Evolutionary conservation across 345 rosid species (phyloP).

Genomic region (Luvunga scandens): DNA sequence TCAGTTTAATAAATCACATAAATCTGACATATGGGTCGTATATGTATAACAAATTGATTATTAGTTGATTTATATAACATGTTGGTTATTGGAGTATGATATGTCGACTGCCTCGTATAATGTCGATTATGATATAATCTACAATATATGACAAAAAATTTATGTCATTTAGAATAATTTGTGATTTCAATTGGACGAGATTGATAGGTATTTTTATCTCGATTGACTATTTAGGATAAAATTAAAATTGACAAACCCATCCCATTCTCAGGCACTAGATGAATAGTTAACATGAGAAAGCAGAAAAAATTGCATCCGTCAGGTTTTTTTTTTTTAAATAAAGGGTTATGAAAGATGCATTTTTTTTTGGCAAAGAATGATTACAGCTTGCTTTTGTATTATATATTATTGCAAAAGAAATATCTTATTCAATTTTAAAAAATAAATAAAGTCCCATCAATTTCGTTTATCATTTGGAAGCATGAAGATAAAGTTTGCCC

Average conservation of each 20-base stretch:
- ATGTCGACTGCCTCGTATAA: too few relatives aligned
- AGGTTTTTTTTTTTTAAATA: too few relatives aligned
- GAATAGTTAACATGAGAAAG: too few relatives aligned
- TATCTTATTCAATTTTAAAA: not conserved
- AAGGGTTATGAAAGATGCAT: not conserved
- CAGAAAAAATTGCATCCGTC: too few relatives aligned
- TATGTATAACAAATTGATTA: rapidly evolving
- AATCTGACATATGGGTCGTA: rapidly evolving
- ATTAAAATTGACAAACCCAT: too few relatives aligned
- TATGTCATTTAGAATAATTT: rapidly evolving
- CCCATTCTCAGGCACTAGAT: too few relatives aligned
- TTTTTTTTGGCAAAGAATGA: not conserved
- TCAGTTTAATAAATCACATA: rapidly evolving
- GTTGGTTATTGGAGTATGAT: rapidly evolving
- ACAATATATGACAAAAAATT: rapidly evolving
- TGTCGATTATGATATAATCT: rapidly evolving
- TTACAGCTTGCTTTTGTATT: not conserved
- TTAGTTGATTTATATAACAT: too few relatives aligned
- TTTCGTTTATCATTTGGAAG: not conserved
- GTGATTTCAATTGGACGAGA: rapidly evolving
- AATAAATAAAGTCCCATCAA: not conserved
- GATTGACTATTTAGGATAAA: too few relatives aligned
- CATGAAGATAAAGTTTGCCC: not conserved
- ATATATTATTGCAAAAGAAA: not conserved
- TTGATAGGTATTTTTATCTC: rapidly evolving